Base-by-base conservation (phyloP, 306 rosid species). In the Acacia acuminata region DNA sequence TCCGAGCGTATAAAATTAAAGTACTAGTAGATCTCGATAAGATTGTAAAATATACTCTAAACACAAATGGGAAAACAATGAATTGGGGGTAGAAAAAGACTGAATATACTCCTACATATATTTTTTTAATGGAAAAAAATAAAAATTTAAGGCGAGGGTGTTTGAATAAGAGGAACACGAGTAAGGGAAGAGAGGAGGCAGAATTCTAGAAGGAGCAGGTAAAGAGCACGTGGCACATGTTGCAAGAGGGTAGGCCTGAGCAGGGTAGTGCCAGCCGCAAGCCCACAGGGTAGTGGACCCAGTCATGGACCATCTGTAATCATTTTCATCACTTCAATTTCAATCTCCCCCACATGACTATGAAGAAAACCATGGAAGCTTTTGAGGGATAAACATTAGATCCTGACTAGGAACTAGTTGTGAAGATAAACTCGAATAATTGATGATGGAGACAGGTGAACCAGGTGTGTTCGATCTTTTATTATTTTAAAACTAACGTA, bases 211-310 rank as follows among this genome's bases (percentile, higher is more conserved):
- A 17, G 60, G 20, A 53, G 60, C 24, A 53, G 60, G 22, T 16
- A 55, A 79, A 45, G 16, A 43, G 40, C 82, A 86, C 86, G 85
- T 86, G 82, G 66, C 71, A 65, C 34, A 66, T 50, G 47, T 47
- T 15, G 14, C 13, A 2, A 14, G 77, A 19, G 22, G 34, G 15
- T 20, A 48, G 79, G 68, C 53, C 32, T 70, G 40, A 8, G 60
- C 19, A 32, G 64, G 17, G 13, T 17, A 2, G 13, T 44, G 48
- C 14, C 10, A 44, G 53, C 53, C 15, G 12, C 56, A 50, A 50
- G 10, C 61, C 24, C 24, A 55, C 12, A 6, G 45, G 17, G 30
- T 0, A 69, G 45, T 82, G 73, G 81, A 67, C 64, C 47, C 75
- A 78, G 71, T 32, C 60, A 34, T 74, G 75, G 81, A 78, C 9